Conservation (phyloP, 2,329 filamentous ascomycete species). For the Stagonosporopsis tanaceti region DNA sequence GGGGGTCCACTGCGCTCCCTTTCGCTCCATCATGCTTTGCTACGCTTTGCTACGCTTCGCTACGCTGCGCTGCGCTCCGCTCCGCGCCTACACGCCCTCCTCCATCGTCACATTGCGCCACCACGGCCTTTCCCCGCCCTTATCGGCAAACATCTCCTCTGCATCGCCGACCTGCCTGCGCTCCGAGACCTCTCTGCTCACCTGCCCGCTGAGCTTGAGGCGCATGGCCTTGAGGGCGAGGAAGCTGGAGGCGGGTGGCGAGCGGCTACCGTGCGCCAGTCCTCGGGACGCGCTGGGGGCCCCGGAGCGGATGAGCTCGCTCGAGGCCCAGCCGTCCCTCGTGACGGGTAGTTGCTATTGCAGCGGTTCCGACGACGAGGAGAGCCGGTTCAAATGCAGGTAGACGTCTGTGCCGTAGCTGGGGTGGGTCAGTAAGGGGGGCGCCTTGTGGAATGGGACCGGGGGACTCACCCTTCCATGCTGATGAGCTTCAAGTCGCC, state of each 20-base stretch:
- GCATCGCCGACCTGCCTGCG: constrained; percentile 90
- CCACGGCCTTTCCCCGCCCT: constrained; percentile 48
- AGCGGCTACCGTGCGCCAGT: constrained; percentile 60
- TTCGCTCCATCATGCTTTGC: background rate
- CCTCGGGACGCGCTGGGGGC: constrained; percentile 55
- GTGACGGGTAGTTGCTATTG: constrained; percentile 93
- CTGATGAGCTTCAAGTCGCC: constrained; percentile 97
- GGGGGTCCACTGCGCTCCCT: too few relatives aligned
- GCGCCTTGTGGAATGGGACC: constrained; percentile 25
- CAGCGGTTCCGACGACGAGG: constrained; percentile 92
- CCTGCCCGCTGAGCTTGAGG: constrained; percentile 69
- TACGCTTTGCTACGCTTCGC: too few relatives aligned
- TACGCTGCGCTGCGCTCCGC: too few relatives aligned
- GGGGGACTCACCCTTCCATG: constrained; percentile 87
- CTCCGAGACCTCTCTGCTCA: constrained; percentile 74
- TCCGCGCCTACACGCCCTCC: constrained; percentile 51
- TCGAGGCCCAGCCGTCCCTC: constrained; percentile 69
- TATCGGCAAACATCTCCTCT: constrained; percentile 71
- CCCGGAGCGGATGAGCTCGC: constrained; percentile 39
- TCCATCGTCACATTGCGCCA: constrained; percentile 61
- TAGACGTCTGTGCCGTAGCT: constrained; percentile 99
- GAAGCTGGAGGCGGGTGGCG: constrained; percentile 39
- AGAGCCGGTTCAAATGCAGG: constrained; percentile 94
- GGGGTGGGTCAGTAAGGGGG: background rate
- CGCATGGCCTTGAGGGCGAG: constrained; percentile 64